Conservation (phyloP, 371 early-diverging fungal species). For the Rhizopus stolonifer region DNA sequence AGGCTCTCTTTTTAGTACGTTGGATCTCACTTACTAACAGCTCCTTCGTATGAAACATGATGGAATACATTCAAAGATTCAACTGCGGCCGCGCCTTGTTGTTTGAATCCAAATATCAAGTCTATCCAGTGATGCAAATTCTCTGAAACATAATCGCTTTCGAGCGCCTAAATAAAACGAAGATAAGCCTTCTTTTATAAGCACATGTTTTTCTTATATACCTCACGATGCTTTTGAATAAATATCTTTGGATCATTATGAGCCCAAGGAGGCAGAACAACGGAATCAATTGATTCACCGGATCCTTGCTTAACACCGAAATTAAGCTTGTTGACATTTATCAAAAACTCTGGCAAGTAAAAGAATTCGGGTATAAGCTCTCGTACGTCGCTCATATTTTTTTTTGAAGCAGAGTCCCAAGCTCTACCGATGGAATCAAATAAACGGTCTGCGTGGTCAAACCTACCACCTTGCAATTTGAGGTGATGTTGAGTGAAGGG, state of each 20-base stretch:
- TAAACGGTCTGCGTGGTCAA: constrained; percentile 82
- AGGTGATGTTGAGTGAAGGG: constrained; percentile 82
- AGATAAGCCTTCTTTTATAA: neutral
- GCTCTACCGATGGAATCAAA: constrained; percentile 68
- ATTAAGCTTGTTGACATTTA: constrained; percentile 83
- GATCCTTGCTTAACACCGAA: constrained; percentile 74
- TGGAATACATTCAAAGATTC: constrained; percentile 88
- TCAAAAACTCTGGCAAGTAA: constrained; percentile 83
- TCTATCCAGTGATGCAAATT: constrained; percentile 91
- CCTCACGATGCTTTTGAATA: constrained; percentile 82
- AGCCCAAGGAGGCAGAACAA: constrained; percentile 87
- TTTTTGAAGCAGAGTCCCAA: constrained; percentile 66
- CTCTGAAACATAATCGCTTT: constrained; percentile 85
- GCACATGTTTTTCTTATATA: constrained; percentile 4
- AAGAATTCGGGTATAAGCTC: constrained; percentile 91
- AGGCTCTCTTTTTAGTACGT: neutral
- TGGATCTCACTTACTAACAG: constrained; percentile 55
- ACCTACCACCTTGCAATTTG: constrained; percentile 81
- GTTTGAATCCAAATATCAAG: constrained; percentile 88
- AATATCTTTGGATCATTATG: constrained; percentile 83
- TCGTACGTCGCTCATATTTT: constrained; percentile 81
- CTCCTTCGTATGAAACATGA: constrained; percentile 90
- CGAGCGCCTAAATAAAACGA: constrained; percentile 62
- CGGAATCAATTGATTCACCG: constrained; percentile 74
- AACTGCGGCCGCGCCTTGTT: constrained; percentile 78